Evolutionary conservation across 176 grass and related monocot genomes (phyloP).

Genomic region (Microstegium vimineum): DNA sequence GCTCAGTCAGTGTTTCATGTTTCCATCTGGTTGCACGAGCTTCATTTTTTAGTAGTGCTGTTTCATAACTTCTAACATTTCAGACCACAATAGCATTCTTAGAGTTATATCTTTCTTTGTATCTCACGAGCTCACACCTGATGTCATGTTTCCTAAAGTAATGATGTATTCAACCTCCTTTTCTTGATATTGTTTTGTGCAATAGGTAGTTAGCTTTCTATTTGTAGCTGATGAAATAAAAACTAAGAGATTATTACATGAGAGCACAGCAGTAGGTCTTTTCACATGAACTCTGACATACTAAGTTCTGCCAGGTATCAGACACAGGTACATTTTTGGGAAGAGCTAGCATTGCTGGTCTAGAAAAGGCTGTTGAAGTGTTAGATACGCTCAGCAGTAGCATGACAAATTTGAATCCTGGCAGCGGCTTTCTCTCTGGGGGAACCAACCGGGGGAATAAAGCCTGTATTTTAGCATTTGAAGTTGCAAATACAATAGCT

Average conservation of each 20-base stretch:
- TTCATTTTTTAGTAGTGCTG: neutral
- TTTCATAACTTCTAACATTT: neutral
- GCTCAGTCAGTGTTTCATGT: neutral
- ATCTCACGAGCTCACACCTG: neutral
- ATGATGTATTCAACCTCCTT: neutral
- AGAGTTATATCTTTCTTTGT: neutral
- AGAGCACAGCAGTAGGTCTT: conserved; percentile 6
- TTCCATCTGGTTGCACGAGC: neutral
- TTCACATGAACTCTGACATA: conserved; percentile 39
- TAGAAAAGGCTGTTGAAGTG: conserved; percentile 83
- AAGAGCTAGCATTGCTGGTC: conserved; percentile 73
- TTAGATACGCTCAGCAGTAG: conserved; percentile 85
- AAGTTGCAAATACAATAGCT: conserved; percentile 93
- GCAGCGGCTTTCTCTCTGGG: conserved; percentile 79
- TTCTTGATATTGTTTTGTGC: neutral
- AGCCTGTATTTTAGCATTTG: conserved; percentile 81
- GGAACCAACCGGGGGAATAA: conserved; percentile 56
- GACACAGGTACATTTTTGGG: conserved; percentile 75
- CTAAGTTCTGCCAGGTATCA: conserved; percentile 53
- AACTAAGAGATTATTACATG: neutral
- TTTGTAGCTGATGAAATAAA: neutral
- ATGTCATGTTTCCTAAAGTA: neutral
- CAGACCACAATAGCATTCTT: neutral
- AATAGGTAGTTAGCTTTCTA: neutral
- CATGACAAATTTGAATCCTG: conserved; percentile 78